Evolutionary conservation across 805 yeast species (phyloP), one percentile per base, ranked within the genome.

Genomic region (Phaffomyces antillensis): DNA sequence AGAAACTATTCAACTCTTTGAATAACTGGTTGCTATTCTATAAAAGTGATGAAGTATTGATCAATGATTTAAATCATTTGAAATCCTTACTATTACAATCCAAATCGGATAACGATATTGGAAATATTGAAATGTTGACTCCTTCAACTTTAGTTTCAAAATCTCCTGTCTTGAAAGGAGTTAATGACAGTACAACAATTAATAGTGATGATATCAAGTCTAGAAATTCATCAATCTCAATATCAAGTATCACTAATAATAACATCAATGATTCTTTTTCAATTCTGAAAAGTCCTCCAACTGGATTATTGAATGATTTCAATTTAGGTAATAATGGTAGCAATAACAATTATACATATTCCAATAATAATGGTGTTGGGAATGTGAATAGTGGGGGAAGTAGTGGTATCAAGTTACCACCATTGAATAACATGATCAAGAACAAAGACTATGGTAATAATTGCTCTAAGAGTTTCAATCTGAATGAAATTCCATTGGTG

Each of bases 1-100:
- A 34, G 3, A 37, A 43, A 36, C 12, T 46, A 26, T 46, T 46
- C 23, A 33, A 25, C 2, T 16, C 38, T 16, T 38, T 46, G 6
- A 32, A 37, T 30, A 46, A 40, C 23, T 46, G 49, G 49, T 26
- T 40, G 5, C n/a, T 10, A 15, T 43, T 34, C 28, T 46, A 40
- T 43, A 25, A 40, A 23, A 24, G 34, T 7, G 25, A 11, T 11
- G 23, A 20, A 5, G 6, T 20, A 5, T 46, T 13, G 26, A 41
- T 28, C 11, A 28, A 15, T 10, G 30, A 38, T 28, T 16, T 44
- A 20, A 40, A 33, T 12, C 15, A 7, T 4, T 25, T 24, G 24
- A 17, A 26, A 32, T 28, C 13, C 13, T 13, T 11, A 9, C 13
- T 28, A 28, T 28, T 11, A 20, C 23, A 3, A 25, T 36, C 39